Percentiles rank a stretch among this genome's conserved stretches.
Conservation (phyloP, 2,329 filamentous ascomycete species). For the Trichoderma sp. region DNA sequence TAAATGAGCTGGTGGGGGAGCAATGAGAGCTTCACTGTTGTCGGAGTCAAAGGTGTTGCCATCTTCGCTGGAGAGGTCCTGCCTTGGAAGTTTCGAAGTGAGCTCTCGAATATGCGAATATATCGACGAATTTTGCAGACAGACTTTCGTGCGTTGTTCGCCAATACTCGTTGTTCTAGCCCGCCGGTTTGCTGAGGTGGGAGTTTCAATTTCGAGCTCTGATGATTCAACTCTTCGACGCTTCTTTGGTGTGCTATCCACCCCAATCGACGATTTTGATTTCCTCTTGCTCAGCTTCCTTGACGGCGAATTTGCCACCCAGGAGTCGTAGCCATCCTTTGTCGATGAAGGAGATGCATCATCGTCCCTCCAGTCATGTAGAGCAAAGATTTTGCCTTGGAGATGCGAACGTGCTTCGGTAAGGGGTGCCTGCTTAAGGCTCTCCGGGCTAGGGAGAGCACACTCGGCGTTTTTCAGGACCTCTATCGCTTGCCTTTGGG, state of each 20-base stretch:
- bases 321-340: slow-evolving; percentile 20
- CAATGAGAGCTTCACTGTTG: not conserved
- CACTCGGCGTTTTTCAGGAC: slow-evolving; percentile 27
- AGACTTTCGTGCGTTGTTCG: not conserved
- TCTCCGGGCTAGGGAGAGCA: slow-evolving; percentile 43
- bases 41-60: not conserved
- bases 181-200: slow-evolving; percentile 4
- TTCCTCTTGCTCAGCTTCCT: not conserved
- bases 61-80: slow-evolving; percentile 3
- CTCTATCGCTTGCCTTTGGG: not conserved
- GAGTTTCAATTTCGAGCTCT: not conserved
- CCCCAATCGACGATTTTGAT: not conserved
- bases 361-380: slow-evolving; percentile 34
- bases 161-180: not conserved
- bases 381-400: slow-evolving; percentile 31
- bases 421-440: slow-evolving; percentile 35
- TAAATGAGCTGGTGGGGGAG: not conserved
- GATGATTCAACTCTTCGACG: not conserved
- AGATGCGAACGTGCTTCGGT: slow-evolving; percentile 31
- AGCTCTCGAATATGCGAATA: slow-evolving; percentile 10
- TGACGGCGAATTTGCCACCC: slow-evolving; percentile 12
- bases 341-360: slow-evolving; percentile 17
- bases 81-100: not conserved
- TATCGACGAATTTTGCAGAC: not conserved
- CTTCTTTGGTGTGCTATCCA: not conserved